A percentile compares a stretch with the other conserved stretches of the same genome.
These are phyloP conservation scores for Dunaliella sp. DNA, from an alignment of 139 green algal species.

Conservation along the genomic window DNA sequence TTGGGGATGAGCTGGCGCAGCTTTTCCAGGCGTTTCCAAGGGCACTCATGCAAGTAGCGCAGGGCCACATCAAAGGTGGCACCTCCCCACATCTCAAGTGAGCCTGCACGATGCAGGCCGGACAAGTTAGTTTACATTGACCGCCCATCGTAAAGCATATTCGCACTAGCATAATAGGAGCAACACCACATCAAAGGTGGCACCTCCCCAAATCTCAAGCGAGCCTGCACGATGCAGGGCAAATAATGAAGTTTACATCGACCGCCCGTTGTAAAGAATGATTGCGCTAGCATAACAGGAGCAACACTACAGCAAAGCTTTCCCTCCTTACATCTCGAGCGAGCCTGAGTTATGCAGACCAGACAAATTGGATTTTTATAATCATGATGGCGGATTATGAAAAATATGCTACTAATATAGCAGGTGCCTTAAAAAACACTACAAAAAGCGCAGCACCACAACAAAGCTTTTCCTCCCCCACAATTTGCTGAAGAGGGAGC, in stretches of 20 bases:
- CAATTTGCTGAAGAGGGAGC: no score
- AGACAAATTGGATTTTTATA: not conserved
- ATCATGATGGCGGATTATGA: no score
- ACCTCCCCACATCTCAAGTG: conserved; percentile 91
- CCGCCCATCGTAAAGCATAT: not conserved
- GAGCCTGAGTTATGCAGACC: conserved; percentile 57
- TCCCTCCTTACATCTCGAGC: conserved; percentile 94
- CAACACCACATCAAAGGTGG: conserved; percentile 92
- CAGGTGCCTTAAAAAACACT: no score
- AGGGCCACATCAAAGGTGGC: conserved; percentile 93
- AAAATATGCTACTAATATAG: no score
- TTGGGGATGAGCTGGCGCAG: conserved; percentile 84
- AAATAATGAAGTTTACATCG: not conserved
- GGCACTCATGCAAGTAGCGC: conserved; percentile 89
- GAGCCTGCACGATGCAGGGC: conserved; percentile 58
- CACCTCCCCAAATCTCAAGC: conserved; percentile 92
- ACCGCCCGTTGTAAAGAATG: not conserved
- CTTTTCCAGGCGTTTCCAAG: conserved; percentile 85
- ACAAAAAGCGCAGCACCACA: no score
- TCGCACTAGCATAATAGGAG: conserved; percentile 87
- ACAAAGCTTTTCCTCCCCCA: no score
- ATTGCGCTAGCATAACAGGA: conserved; percentile 86
- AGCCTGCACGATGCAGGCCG: conserved; percentile 56
- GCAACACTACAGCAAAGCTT: conserved; percentile 90
- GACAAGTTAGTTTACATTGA: not conserved